Evolutionary conservation across 805 yeast species (phyloP).

Genomic region (Cyberlindnera euphorbiae): DNA sequence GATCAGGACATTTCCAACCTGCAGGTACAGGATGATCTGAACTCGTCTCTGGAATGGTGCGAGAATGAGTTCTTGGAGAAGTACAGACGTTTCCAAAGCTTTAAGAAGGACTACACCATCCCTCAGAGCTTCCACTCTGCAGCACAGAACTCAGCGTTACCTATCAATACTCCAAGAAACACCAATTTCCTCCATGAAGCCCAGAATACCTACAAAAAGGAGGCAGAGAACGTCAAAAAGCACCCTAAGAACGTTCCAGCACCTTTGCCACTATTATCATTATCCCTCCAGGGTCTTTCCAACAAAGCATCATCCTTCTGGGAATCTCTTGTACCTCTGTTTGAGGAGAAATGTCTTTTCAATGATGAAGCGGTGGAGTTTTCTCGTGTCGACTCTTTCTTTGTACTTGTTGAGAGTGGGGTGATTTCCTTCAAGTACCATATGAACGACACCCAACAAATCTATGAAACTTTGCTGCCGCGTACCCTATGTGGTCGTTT

Average conservation of each 20-base stretch:
- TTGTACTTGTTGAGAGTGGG: conserved; percentile 57
- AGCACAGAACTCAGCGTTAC: conserved; percentile 6
- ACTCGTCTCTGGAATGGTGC: conserved; percentile 93
- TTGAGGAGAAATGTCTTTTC: conserved; percentile 40
- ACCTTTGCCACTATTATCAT: conserved; percentile 9
- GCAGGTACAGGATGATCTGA: conserved; percentile 71
- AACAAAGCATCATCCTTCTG: conserved; percentile 9
- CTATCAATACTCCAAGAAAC: conserved; percentile 37
- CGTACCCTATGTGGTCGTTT: conserved; percentile 51
- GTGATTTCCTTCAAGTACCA: conserved; percentile 47
- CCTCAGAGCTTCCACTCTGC: conserved; percentile 2
- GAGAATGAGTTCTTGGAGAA: conserved; percentile 74
- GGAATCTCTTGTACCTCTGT: conserved; percentile 6
- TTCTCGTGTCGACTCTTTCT: conserved; percentile 29
- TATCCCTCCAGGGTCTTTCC: conserved; percentile 12
- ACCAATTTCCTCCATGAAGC: conserved; percentile 37
- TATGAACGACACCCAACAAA: conserved; percentile 28
- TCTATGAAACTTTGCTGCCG: conserved; percentile 46
- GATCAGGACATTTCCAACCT: conserved; percentile 42
- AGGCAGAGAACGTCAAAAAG: conserved; percentile 3
- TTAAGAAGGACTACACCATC: conserved; percentile 9
- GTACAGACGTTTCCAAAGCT: conserved; percentile 30
- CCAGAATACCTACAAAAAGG: conserved; percentile 25
- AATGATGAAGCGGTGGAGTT: conserved; percentile 46
- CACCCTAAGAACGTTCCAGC: conserved; percentile 6